Base-by-base conservation (phyloP, 2,329 filamentous ascomycete genomes). In the Cladosporium sp. region DNA sequence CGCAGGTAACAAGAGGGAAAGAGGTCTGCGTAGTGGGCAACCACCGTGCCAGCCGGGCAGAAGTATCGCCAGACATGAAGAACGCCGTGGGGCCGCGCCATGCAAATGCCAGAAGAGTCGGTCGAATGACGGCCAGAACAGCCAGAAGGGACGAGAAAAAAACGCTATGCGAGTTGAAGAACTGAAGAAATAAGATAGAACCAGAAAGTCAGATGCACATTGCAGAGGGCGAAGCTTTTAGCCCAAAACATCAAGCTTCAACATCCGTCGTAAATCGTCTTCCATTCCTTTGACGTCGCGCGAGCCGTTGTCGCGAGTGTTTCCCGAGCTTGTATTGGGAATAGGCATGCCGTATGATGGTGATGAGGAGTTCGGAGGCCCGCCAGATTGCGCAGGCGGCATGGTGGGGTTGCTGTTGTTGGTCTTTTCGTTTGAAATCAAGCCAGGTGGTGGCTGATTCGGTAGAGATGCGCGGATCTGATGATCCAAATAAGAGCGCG, bases 221-320 rank as follows among this genome's bases (percentile, higher is more conserved):
- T 35, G 15, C 20, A 36, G 15, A 43, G 39, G 15, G 13, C 8
- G 30, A n/a, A 40, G 20, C 15, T 18, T 27, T 18, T 27, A 46
- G 9, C 35, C 40, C 35, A 43, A 11, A 19, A 39, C 51, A 29
- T 50, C 43, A 39, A 66, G 52, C 49, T 67, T 67, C 30, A 71
- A 59, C 59, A 71, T 69, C n/a, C 67, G 63, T 55, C 65, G 62
- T 55, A 71, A 57, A 56, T 70, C 66, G 35, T 69, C 66, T 57
- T 70, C 66, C 62, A 70, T 69, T 20, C 58, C 57, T 46, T 63
- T 60, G 19, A 67, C 58, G 55, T 69, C 64, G 33, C 52, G 53
- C 43, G 55, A 43, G 20, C 30, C 22, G 33, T 50, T 46, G 27
- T 49, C 43, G 32, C 41, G 43, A 7, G 46, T 27, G 25, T 30